Base-by-base conservation (phyloP, 1,284 basidiomycete genomes). In the Cutaneotrichosporon sp. region DNA sequence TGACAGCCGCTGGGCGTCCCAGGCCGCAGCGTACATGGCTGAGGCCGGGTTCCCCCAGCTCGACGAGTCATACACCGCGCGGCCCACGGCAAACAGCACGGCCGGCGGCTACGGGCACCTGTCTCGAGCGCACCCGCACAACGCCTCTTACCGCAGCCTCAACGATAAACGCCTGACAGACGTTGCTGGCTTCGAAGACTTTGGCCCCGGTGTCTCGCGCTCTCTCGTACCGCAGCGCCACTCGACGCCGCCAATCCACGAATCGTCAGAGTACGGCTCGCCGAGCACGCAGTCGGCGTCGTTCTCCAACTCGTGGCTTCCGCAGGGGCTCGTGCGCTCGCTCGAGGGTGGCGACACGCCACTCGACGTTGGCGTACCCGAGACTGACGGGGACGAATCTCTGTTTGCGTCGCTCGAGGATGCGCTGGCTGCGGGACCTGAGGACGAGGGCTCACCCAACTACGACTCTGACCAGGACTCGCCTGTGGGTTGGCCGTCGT, bases 271-370 rank as follows among this genome's bases (percentile, higher is more conserved):
- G 59, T 72, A 72, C 7, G 76, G 79, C 9, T 82, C 81, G 51
- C 79, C 80, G 5, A 75, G 77, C 13, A 70, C 71, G 21, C 77
- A 81, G 59, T 78, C 77, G 4, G 71, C 77, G 4, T 78, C 78
- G n/a, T 80, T 81, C 69, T 73, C 75, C 10, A 74, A 76, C 61
- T 78, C 77, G 62, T 70, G 80, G 38, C 65, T 82, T 0, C 80
- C 80, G 36, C 77, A 80, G 65, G 79, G 78, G 18, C 65, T 82
- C 30, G 80, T 82, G 65, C 72, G 78, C 21, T 80, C 79, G 1
- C 69, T 82, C 13, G 80, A 79, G 62, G 77, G 80, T 22, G 78
- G 80, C 62, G 69, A 73, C 31, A 78, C 76, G 4, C 78, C 79
- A 4, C 63, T 75, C 32, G 74, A 77, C 49, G 70, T 57, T 32